Base-by-base conservation (phyloP, 2,329 filamentous ascomycete species). In the Boeremia exigua region DNA sequence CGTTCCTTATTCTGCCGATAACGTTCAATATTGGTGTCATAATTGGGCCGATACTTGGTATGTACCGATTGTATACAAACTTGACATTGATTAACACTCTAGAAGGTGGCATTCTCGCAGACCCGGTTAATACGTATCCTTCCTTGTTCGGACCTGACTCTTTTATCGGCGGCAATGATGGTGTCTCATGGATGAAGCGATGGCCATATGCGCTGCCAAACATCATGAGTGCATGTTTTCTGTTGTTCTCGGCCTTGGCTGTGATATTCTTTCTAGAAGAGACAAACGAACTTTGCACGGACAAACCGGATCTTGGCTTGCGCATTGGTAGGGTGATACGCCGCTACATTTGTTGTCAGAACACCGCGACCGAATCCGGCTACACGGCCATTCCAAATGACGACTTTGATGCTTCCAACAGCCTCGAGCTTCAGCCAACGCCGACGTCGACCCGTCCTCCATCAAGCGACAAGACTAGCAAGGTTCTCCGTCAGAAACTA, bases 201-300 rank as follows among this genome's bases (percentile, higher is more conserved):
- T 91, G 86, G 73, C 88, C 88, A 0, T 91, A 88, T 74, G 87
- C 87, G 1, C 75, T 91, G 34, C 89, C 89, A 0, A 90, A 89
- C 65, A 73, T 91, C 0, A 77, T 90, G 45, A 90, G 86, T 65
- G 86, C 85, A 1, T 58, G 81, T 0, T 86, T 88, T 53, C 80
- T 91, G 10, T 71, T 84, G 3, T 66, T 78, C 1, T 84, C 86
- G 0, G 80, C 84, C 0, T 45, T 82, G 4, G 76, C 81, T 2
- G 81, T 89, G 2, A 78, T 88, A 52, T 78, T 91, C 23, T 87
- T 86, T 11, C 79, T 91, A 1, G 87, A 91, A 70, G 88, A 91
- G 60, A 81, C 80, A 0, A 71, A 76, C 40, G 78, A 81, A 33
- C 61, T 75, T 4, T 62, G 75, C 46, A 75, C 70, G 54, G 69